Percentiles rank a stretch among this genome's conserved stretches.
Conservation (phyloP, 345 rosid genomes). For the Rhizophora apiculata region DNA sequence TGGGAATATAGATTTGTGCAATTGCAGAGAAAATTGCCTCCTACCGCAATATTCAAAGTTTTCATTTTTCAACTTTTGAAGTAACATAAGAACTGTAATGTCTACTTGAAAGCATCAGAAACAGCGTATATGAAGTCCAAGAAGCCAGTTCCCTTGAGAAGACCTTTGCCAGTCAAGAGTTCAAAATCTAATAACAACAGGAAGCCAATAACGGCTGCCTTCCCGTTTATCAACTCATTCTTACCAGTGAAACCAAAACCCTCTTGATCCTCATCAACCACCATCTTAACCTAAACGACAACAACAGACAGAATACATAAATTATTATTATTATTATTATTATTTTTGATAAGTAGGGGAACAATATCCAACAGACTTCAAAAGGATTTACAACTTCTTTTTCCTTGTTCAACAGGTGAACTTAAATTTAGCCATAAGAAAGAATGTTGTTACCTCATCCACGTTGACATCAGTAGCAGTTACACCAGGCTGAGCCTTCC, state of each 20-base stretch:
- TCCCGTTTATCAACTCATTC: conserved; percentile 84
- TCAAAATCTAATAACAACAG: conserved; percentile 83
- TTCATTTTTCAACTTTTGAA: neutral
- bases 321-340: neutral
- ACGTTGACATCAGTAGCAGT: conserved; percentile 84
- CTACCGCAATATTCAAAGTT: neutral
- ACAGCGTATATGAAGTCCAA: conserved; percentile 75
- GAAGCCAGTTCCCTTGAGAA: conserved; percentile 89
- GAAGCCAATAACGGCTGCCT: conserved; percentile 89
- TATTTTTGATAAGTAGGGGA: neutral
- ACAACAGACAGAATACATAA: neutral
- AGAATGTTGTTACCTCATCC: conserved; percentile 57
- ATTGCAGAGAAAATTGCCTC: conserved; percentile 5
- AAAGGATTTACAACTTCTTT: neutral
- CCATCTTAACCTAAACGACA: conserved; percentile 75
- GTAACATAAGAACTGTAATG: conserved; percentile 1
- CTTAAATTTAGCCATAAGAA: neutral
- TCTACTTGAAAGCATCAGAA: conserved; percentile 68
- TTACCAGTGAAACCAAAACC: conserved; percentile 82
- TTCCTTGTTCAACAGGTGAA: too few species aligned
- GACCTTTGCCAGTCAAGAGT: conserved; percentile 87
- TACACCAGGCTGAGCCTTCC: conserved; percentile 86
- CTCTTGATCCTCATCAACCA: conserved; percentile 60
- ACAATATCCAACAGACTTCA: neutral
- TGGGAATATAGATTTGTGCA: too few species aligned